Base-by-base conservation (phyloP, 2,329 filamentous ascomycete species). In the Paraphaeosphaeria sporulosa region DNA sequence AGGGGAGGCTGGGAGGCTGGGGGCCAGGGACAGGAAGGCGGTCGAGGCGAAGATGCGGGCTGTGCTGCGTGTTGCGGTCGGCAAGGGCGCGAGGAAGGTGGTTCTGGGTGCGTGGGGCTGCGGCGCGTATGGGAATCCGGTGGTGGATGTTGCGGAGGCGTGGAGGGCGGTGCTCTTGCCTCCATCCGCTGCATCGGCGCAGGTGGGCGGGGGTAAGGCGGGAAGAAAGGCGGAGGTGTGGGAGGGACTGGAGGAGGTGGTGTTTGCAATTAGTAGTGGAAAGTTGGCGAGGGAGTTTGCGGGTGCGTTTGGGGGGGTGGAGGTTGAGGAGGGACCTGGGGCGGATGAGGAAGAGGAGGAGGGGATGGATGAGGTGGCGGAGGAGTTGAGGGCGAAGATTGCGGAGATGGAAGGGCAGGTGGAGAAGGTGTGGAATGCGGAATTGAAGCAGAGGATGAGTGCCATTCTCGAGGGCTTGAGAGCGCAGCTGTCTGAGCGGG, bases 21-120 rank as follows among this genome's bases (percentile, higher is more conserved):
- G 50, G 13, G 49, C 76, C 42, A 81, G 76, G 43, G 85, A 88
- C 59, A 78, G 84, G 7, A 83, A 85, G 44, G 65, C 84, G 10
- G 80, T 81, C 1, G 65, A 78, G 38, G 75, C 71, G 42, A 88
- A 89, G 74, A 89, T 90, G 82, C 79, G 80, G 27, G 81, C 80
- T 6, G 86, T 89, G 1, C 68, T 90, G 71, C 79, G 86, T 1
- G 82, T 89, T 4, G 65, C 62, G 5, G 79, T 81, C 2, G 72
- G 79, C 9, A 68, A 75, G 59, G 82, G 83, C 0, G 79, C 79
- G 4, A 78, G 75, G 40, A 82, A 77, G 57, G 66, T 89, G 0
- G 84, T 90, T 0, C 77, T 90, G 0, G 88, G 88, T 0, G 87
- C 87, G 0, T 89, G 87, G 86, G 88, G 88, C 0, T 89, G 87